Percentiles rank a stretch among this genome's conserved stretches.
Evolutionary conservation across 1,284 basidiomycete genomes (phyloP).

Genomic region (Sphagnurus paluster): DNA sequence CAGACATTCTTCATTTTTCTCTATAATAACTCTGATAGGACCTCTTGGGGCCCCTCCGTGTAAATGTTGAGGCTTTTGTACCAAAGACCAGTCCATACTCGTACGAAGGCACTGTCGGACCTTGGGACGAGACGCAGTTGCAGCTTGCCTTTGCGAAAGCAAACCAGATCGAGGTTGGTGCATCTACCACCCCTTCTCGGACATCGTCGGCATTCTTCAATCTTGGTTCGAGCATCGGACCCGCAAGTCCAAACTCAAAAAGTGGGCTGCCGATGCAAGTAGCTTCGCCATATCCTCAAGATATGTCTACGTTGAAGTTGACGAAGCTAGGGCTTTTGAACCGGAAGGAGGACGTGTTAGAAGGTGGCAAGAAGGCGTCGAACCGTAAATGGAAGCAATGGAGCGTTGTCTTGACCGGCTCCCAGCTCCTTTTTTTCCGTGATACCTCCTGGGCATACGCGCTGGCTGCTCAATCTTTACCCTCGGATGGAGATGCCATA

Average conservation of each 20-base stretch:
- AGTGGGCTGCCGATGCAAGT: not conserved
- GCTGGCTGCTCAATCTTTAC: conserved; percentile 46
- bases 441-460: conserved; percentile 71
- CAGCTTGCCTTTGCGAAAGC: conserved; percentile 74
- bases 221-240: conserved; percentile 39
- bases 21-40: conserved; percentile 42
- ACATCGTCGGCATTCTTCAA: conserved; percentile 51
- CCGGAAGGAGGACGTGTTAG: conserved; percentile 81
- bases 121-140: conserved; percentile 72
- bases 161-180: conserved; percentile 56
- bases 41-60: conserved; percentile 71
- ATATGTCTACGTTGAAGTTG: conserved; percentile 64
- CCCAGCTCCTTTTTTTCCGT: conserved; percentile 91
- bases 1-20: conserved; percentile 6
- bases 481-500: conserved; percentile 38
- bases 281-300: conserved; percentile 23
- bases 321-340: conserved; percentile 83
- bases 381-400: conserved; percentile 89
- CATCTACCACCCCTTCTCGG: conserved; percentile 36
- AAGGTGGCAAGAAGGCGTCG: conserved; percentile 74
- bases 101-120: conserved; percentile 69
- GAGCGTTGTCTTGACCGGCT: conserved; percentile 85
- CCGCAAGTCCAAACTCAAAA: conserved; percentile 24
- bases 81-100: conserved; percentile 74
- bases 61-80: conserved; percentile 69